Percentiles rank a stretch among this genome's conserved stretches.
These are phyloP conservation scores for Helichrysum umbraculigerum DNA, from an alignment of 129 eudicot genomes.

Conservation along the genomic window DNA sequence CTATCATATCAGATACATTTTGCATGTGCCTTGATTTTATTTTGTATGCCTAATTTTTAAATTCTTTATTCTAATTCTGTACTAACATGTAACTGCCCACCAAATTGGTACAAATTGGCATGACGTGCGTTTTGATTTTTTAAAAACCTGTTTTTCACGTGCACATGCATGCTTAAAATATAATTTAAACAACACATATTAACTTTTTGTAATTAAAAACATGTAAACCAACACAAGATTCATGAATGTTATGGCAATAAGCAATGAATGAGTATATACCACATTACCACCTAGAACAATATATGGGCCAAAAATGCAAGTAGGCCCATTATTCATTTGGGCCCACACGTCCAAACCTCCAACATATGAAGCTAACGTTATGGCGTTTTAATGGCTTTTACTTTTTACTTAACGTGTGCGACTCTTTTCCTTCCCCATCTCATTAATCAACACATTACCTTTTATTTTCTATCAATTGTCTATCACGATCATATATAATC, in stretches of 20 bases:
- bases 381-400: conserved; percentile 19
- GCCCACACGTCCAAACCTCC: conserved; percentile 30
- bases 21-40: no score
- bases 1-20: no score
- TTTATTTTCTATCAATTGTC: neutral
- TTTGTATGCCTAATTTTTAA: no score
- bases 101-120: neutral
- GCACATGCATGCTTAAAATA: neutral
- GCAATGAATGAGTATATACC: neutral
- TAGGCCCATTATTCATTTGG: conserved; percentile 3
- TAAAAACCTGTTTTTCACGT: neutral
- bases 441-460: neutral
- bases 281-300: no score
- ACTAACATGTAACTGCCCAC: neutral
- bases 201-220: neutral
- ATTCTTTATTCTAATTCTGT: no score
- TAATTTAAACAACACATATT: neutral
- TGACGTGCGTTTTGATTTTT: neutral
- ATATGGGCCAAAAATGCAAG: neutral
- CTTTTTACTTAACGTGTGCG: conserved; percentile 33
- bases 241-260: neutral
- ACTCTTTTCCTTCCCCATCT: conserved; percentile 26
- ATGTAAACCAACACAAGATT: neutral
- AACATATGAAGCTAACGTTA: conserved; percentile 18
- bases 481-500: conserved; percentile 13